Evolutionary conservation across 2,329 filamentous ascomycete species (phyloP).

Genomic region (Hirsutella minnesotensis): DNA sequence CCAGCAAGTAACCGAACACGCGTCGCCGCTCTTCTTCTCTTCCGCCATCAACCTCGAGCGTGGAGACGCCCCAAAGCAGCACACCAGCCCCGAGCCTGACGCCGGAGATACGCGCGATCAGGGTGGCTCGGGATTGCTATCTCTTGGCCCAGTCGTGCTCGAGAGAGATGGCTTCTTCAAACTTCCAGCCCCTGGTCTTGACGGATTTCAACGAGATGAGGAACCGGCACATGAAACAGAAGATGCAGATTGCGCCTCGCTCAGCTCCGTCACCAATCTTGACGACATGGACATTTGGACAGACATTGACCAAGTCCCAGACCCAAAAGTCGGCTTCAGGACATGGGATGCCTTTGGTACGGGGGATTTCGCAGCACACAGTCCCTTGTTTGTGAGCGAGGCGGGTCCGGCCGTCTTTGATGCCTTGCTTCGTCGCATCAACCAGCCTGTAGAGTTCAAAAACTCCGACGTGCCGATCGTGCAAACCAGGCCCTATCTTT

Average conservation of each 20-base stretch:
- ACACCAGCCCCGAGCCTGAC: not conserved
- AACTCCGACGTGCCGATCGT: constrained; percentile 31
- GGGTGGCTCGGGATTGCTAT: constrained; percentile 4
- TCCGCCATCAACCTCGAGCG: constrained; percentile 21
- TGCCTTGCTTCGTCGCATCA: constrained; percentile 36
- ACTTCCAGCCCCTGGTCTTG: constrained; percentile 2
- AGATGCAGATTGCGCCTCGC: not conserved
- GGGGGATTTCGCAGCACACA: constrained; percentile 20
- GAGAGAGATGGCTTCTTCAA: constrained; percentile 20
- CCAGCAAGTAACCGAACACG: constrained; percentile 13
- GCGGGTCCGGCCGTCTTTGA: constrained; percentile 56
- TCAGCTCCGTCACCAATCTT: not conserved
- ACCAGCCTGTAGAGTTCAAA: constrained; percentile 25
- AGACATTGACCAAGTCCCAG: constrained; percentile 18
- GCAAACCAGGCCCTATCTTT: constrained; percentile 34
- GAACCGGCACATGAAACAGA: not conserved
- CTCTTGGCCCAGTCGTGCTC: constrained; percentile 9
- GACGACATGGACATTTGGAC: constrained; percentile 32
- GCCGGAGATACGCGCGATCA: not conserved
- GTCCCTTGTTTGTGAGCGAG: constrained; percentile 53
- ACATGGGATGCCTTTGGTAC: constrained; percentile 61
- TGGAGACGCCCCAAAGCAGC: not conserved
- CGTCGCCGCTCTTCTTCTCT: constrained; percentile 29
- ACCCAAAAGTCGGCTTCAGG: constrained; percentile 32
- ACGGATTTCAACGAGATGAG: constrained; percentile 2